Base-by-base conservation (phyloP, 2,329 filamentous ascomycete species). In the Aspergillus sp. region DNA sequence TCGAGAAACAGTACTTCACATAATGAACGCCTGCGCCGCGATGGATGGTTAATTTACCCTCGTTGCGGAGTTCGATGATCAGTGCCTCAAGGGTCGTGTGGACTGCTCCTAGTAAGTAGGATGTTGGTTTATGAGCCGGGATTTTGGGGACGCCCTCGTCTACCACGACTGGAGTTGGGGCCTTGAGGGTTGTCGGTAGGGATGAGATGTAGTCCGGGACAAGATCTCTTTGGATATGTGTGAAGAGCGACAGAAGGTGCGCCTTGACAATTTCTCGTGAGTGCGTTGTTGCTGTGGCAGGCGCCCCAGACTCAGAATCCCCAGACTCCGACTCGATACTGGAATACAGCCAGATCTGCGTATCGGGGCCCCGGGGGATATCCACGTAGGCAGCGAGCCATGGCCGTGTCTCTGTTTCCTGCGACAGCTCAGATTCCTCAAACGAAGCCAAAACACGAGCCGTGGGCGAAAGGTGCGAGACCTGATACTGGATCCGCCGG, bases 301-400 rank as follows among this genome's bases (percentile, higher is more conserved):
- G 3, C 25, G 22, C 13, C 11, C 31, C 19, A 19, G 19, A 19
- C 19, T 19, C 19, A 19, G 31, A 38, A 13, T 38, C 15, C 9
- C 38, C 59, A 38, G 22, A 55, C 47, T 38, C 51, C 11, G 53
- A 56, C 65, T 81, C 79, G 4, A 79, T 72, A 57, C 74, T 79
- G 25, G 76, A 79, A 60, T 78, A 81, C 19, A 78, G 30, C 68
- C 75, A 71, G 22, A 78, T 69, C 60, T 81, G 79, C n/a, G 78
- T 80, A 58, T 79, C 74, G 13, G 73, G 74, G 30, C 76, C 71
- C 19, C 68, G 64, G 56, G 69, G 70, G 5, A 81, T 69, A 70
- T 81, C 78, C 52, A 80, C 74, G 54, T 75, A 71, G 7, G 76
- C 77, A 56, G 72, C 75, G 45, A 80, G 69, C 79, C 79, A 81